Base-by-base conservation (phyloP, 139 green algal species). In the Chlamydomonas incerta region DNA sequence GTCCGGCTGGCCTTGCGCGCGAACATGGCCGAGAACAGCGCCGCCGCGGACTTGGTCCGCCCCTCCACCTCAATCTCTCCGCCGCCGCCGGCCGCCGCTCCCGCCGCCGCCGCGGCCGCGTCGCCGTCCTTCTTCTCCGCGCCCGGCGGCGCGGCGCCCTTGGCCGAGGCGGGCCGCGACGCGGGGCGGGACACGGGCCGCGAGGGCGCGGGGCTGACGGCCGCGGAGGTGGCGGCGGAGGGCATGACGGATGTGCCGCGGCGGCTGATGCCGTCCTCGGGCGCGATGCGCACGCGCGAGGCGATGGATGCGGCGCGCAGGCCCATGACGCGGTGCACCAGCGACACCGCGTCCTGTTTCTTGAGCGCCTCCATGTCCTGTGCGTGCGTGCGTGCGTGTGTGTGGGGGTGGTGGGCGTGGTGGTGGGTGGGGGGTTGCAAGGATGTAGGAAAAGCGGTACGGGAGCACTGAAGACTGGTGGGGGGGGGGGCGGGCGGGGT, bases 281-380 rank as follows among this genome's bases (percentile, higher is more conserved):
- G 79, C 21, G 79, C 79, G 14, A 85, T n/a, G 20, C 79, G 79
- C 31, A 85, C 63, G 3, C 79, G 63, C 21, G 31, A 46, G 47
- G 67, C n/a, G 1, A 85, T 60, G 63, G 66, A 76, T 31, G 79
- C 79, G 14, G 65, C 31, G 26, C 79, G 65, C 31, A 85, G 79
- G 21, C 79, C 79, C 33, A 85, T 75, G 31, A 85, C 28, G 1
- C 47, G 18, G 79, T 85, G 79, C 77, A 84, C 77, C 46, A 74
- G 31, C 41, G n/a, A 35, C 41, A 84, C 37, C 8, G 77, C 63
- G 63, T 84, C 77, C 28, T 74, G 63, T 63, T 74, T 84, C 41
- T 41, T 29, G 3, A 52, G n/a, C 17, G 23, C 77, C 31, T 84
- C 77, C 63, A 67, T 52, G 33, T 84, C 77, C 77, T 84, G 58